phyloP scores from a whole-genome alignment of 257 asterid genomes.

The Agastache rugosa region DNA sequence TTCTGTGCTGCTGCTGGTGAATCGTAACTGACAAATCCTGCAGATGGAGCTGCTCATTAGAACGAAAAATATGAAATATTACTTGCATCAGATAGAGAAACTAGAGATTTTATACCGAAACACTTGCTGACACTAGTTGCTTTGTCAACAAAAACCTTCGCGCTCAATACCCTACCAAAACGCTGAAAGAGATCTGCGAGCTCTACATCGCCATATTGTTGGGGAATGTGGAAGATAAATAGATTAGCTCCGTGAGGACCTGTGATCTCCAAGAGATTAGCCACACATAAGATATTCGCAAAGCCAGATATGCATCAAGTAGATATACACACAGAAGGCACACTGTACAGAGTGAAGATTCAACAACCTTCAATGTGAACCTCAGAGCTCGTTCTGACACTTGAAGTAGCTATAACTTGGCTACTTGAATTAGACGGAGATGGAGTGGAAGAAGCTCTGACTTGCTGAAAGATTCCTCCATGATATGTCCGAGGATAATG shows the following conservation, averaged over 20 bases:
- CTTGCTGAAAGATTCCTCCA: conserved; percentile 60
- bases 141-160: conserved; percentile 91
- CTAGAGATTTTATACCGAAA: conserved; percentile 63
- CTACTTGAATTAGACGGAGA: conserved; percentile 59
- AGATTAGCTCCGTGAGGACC: conserved; percentile 98
- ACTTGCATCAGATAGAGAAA: conserved; percentile 7
- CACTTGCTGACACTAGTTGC: conserved; percentile 93
- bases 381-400: conserved; percentile 62
- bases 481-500: conserved; percentile 75
- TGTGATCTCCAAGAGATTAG: conserved; percentile 54
- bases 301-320: neutral
- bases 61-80: neutral
- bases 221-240: conserved; percentile 95
- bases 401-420: conserved; percentile 74
- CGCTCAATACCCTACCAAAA: conserved; percentile 89
- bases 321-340: neutral
- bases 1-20: conserved; percentile 83
- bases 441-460: conserved; percentile 54
- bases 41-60: conserved; percentile 27
- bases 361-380: conserved; percentile 84
- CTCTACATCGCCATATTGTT: conserved; percentile 88
- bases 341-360: neutral
- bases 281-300: conserved; percentile 26
- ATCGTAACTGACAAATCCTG: conserved; percentile 97
- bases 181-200: conserved; percentile 82